These are phyloP conservation scores for Fusarium sp. DNA, from an alignment of 2,329 filamentous ascomycete species.

Conservation along the genomic window DNA sequence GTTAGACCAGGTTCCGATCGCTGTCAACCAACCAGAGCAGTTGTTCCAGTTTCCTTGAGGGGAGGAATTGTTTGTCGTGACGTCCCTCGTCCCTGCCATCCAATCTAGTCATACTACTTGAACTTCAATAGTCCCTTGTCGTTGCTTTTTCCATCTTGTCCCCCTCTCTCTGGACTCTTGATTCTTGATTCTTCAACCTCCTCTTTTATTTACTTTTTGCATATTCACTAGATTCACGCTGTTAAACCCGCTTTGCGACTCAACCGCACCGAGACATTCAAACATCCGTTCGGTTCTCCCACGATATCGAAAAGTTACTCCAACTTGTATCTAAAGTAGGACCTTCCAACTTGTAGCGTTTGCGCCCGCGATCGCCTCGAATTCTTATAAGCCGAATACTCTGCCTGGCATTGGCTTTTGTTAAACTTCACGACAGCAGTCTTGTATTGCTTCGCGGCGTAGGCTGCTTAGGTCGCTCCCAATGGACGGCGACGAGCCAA, in stretches of 20 bases:
- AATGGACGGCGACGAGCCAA: conserved; percentile 60
- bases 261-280: conserved; percentile 20
- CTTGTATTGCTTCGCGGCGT: conserved; percentile 41
- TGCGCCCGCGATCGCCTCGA: conserved; percentile 30
- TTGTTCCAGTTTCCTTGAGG: conserved; percentile 6
- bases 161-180: conserved; percentile 29
- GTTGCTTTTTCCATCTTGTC: conserved; percentile 37
- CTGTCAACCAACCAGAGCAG: conserved; percentile 30
- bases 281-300: conserved; percentile 16
- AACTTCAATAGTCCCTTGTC: conserved; percentile 33
- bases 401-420: conserved; percentile 11
- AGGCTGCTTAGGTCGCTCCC: conserved; percentile 50
- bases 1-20: conserved; percentile 18
- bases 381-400: conserved; percentile 1
- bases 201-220: conserved; percentile 19
- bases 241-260: conserved; percentile 5
- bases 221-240: conserved; percentile 3
- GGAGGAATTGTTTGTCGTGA: conserved; percentile 25
- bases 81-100: conserved; percentile 33
- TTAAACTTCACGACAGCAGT: conserved; percentile 28
- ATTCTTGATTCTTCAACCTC: conserved; percentile 16
- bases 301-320: conserved; percentile 23
- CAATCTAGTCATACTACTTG: conserved; percentile 19
- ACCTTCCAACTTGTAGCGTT: conserved; percentile 18
- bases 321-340: conserved; percentile 5